Conservation (phyloP, 257 asterid genomes). For the Petunia axillaris region DNA sequence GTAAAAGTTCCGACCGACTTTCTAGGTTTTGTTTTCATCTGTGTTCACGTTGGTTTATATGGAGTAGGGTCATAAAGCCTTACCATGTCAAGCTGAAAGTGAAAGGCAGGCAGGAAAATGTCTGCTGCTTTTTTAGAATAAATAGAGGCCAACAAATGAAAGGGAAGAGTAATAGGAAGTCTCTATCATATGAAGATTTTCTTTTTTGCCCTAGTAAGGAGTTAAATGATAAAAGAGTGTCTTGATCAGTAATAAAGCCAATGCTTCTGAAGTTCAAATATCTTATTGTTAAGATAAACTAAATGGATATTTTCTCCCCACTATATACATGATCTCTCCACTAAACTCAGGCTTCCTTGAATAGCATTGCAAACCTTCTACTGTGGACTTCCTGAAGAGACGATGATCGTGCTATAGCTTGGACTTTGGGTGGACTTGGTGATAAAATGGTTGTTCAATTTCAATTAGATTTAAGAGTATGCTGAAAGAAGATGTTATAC, state of each 20-base stretch:
- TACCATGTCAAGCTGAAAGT: background rate
- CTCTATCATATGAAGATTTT: background rate
- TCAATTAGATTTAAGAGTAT: background rate
- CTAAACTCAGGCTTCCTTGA: background rate
- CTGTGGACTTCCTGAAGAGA: background rate
- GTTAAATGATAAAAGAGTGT: background rate
- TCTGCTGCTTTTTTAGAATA: background rate
- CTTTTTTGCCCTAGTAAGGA: background rate
- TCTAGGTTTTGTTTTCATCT: background rate
- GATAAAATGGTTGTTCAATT: background rate
- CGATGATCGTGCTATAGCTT: background rate
- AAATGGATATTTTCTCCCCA: background rate
- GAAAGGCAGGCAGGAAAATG: background rate
- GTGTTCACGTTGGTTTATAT: background rate
- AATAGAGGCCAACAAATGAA: background rate
- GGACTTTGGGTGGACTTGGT: background rate
- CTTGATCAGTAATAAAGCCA: background rate
- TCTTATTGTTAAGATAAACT: background rate
- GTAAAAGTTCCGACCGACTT: background rate
- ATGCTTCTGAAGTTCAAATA: background rate
- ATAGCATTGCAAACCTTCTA: background rate
- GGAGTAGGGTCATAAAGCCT: constrained; percentile 2
- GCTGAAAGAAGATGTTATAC: constrained; percentile 2
- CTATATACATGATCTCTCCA: background rate
- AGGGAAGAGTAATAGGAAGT: constrained; percentile 1